Percentiles rank a stretch among this genome's conserved stretches.
Evolutionary conservation across 2,329 filamentous ascomycete species (phyloP).

Genomic region (Aspergillus intermedius): DNA sequence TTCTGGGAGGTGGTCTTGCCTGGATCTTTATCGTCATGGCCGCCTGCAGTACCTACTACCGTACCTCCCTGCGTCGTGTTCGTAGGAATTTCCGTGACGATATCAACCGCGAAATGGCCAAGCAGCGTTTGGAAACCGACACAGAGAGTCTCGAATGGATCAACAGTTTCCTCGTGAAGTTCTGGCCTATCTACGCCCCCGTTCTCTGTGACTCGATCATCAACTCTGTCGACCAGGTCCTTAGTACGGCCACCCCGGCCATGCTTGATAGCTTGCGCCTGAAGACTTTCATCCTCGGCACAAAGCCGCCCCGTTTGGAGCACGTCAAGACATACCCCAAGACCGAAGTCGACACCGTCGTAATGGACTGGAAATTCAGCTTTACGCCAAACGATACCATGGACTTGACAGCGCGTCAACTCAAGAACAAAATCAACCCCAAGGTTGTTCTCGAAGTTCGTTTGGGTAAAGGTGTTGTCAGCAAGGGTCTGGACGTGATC

Average conservation of each 20-base stretch:
- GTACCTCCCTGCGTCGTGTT: conserved; percentile 87
- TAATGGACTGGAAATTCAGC: conserved; percentile 99
- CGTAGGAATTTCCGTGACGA: conserved; percentile 95
- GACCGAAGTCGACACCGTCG: conserved; percentile 85
- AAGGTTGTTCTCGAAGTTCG: conserved; percentile 94
- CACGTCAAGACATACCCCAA: conserved; percentile 98
- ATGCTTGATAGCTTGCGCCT: conserved; percentile 92
- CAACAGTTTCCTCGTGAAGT: conserved; percentile 96
- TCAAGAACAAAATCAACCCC: conserved; percentile 94
- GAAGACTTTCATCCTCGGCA: conserved; percentile 88
- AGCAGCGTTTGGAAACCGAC: conserved; percentile 82
- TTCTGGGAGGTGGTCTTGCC: conserved; percentile 81
- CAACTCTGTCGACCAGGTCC: conserved; percentile 88
- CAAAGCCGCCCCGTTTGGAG: conserved; percentile 91
- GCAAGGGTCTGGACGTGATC: conserved; percentile 94
- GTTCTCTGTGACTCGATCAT: conserved; percentile 88
- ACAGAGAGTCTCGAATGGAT: conserved; percentile 96
- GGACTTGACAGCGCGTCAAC: conserved; percentile 81
- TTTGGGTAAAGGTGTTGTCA: conserved; percentile 91
- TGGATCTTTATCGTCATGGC: conserved; percentile 96
- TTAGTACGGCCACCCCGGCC: conserved; percentile 82
- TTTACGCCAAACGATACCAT: conserved; percentile 93
- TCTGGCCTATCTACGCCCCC: conserved; percentile 98
- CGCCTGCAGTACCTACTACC: conserved; percentile 87
- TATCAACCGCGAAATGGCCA: conserved; percentile 78